Conservation (phyloP, 2,329 filamentous ascomycete genomes). For the Colletotrichum liriopes region DNA sequence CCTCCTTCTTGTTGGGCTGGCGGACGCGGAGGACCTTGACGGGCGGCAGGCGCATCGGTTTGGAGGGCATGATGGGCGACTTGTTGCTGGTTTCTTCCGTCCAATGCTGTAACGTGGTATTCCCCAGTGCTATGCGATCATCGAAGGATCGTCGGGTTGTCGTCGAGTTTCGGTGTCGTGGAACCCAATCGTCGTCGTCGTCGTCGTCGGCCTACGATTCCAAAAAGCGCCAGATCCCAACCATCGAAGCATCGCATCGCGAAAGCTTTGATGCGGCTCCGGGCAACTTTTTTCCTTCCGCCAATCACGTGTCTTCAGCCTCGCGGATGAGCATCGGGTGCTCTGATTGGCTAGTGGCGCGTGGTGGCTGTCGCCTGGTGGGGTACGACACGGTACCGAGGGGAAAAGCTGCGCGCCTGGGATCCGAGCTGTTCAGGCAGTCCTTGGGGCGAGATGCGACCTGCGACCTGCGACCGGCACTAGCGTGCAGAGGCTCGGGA, state of each 20-base stretch:
- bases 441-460: background rate
- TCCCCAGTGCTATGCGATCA: background rate
- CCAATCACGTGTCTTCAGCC: conserved; percentile 34
- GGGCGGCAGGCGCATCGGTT: conserved; percentile 72
- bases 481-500: conserved; percentile 8
- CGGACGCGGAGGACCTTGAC: conserved; percentile 69
- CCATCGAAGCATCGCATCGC: conserved; percentile 8
- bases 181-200: conserved; percentile 6
- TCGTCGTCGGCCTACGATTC: background rate
- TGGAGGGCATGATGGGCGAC: conserved; percentile 61
- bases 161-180: background rate
- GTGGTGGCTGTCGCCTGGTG: background rate
- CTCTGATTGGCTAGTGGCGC: conserved; percentile 6
- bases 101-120: background rate
- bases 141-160: background rate
- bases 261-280: conserved; percentile 29
- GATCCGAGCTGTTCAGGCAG: background rate
- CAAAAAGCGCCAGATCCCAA: background rate
- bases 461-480: background rate
- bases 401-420: conserved; percentile 8
- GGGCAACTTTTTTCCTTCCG: background rate
- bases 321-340: background rate
- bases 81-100: background rate
- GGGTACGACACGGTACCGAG: background rate
- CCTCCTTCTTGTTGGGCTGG: conserved; percentile 64